Conservation (phyloP, 1,284 basidiomycete species). For the Microbotryum intermedium region DNA sequence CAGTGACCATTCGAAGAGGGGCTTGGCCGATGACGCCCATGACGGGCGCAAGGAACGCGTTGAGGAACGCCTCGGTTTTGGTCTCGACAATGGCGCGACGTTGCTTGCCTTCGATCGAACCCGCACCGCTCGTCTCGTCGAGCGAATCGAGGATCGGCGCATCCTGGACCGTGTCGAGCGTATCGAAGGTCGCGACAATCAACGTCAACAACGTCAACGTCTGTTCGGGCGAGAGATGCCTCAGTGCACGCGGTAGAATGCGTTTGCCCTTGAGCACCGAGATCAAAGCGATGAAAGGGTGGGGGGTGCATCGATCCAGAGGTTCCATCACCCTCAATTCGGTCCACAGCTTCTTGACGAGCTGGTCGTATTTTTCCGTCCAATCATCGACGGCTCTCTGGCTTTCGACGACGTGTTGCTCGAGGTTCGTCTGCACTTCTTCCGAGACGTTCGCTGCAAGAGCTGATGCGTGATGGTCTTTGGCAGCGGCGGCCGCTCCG, state of each 20-base stretch:
- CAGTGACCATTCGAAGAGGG: slow-evolving; percentile 72
- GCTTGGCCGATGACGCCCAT: slow-evolving; percentile 69
- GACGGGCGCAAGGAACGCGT: slow-evolving; percentile 76
- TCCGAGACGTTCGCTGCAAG: slow-evolving; percentile 48
- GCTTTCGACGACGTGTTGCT: slow-evolving; percentile 8
- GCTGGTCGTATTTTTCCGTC: slow-evolving; percentile 51
- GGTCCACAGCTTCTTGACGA: slow-evolving; percentile 68
- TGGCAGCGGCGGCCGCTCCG: slow-evolving; percentile 36
- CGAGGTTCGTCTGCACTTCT: slow-evolving; percentile 13
- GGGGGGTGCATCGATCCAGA: slow-evolving; percentile 83
- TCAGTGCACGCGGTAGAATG: slow-evolving; percentile 76
- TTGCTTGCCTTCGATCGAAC: slow-evolving; percentile 16
- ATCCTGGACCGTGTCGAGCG: slow-evolving; percentile 77
- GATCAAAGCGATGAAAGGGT: slow-evolving; percentile 92
- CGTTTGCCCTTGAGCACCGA: slow-evolving; percentile 86
- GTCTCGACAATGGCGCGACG: slow-evolving; percentile 59
- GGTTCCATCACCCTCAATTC: slow-evolving; percentile 78
- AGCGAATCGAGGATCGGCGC: slow-evolving; percentile 48
- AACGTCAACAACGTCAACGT: slow-evolving; percentile 82
- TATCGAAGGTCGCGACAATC: slow-evolving; percentile 84
- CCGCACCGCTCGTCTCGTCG: slow-evolving; percentile 10
- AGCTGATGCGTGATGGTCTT: slow-evolving; percentile 43
- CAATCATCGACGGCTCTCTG: slow-evolving; percentile 20
- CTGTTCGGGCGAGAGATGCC: slow-evolving; percentile 71
- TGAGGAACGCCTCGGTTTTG: slow-evolving; percentile 82